Base-by-base conservation (phyloP, 805 yeast species). In the Trichomonascus vanleenenianus region DNA sequence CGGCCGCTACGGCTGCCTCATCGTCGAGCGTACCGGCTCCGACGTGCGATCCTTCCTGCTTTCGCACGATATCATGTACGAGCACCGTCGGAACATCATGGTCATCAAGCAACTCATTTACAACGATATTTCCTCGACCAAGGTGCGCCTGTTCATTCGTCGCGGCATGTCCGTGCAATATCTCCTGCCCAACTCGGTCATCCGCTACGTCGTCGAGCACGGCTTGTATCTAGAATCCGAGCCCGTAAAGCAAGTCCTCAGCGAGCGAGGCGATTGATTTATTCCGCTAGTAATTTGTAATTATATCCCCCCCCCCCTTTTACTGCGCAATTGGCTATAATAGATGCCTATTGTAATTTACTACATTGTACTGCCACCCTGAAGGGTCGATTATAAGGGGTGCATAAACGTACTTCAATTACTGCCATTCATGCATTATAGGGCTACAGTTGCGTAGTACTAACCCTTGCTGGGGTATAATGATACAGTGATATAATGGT, bases 131-230 rank as follows among this genome's bases (percentile, higher is more conserved):
- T 79, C 88, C 18, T 88, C 97, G 1, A 93, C 98, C 0, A 93
- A 93, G 64, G 96, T 93, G 39, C 74, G 98, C 44, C 72, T 93
- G 50, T 93, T 93, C 57, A 78, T 93, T 32, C 76, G 98, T 60
- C 76, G 98, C 52, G 94, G 94, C 18, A 93, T 93, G 98, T 82
- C 94, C 49, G 97, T 93, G 15, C 97, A 91, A 61, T 93, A 93
- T 61, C 70, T 93, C 50, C 71, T 91, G 51, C 98, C 98, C 2
- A 93, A 91, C 63, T 79, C 89, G 36, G 98, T 93, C 40, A 93
- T 93, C 44, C 75, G 97, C 53, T 93, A 93, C 62, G 88, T 93
- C 51, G 95, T 88, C 61, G 96, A 93, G 59, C 91, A 93, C 62
- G 81, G 83, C 15, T 72, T 93, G 39, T 93, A 93, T 62, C 76